A percentile compares a stretch with the other conserved stretches of the same genome.
Evolutionary conservation across 2,329 filamentous ascomycete genomes (phyloP).

Genomic region (Tolypocladium amazonense): DNA sequence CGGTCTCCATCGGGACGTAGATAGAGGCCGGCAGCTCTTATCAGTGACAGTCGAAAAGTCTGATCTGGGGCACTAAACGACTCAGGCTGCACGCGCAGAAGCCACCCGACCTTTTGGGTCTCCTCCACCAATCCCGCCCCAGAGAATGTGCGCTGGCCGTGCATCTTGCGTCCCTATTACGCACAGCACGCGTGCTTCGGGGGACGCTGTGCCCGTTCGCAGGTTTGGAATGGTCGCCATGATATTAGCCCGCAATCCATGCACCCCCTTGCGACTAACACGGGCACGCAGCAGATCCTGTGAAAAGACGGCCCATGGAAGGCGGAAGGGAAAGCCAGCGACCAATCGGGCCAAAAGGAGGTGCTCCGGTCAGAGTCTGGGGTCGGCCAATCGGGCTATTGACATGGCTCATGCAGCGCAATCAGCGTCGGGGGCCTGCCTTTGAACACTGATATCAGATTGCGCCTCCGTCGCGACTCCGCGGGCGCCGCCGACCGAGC

Average conservation of each 20-base stretch:
- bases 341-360: neutral
- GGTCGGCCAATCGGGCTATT: conserved; percentile 16
- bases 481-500: conserved; percentile 1
- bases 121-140: neutral
- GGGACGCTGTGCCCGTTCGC: neutral
- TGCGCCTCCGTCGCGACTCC: conserved; percentile 3
- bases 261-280: neutral
- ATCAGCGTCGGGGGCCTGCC: neutral
- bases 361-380: conserved; percentile 12
- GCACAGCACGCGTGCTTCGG: neutral
- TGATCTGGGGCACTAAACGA: neutral
- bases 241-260: too few relatives aligned
- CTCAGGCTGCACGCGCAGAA: neutral
- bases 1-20: neutral
- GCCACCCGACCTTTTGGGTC: neutral
- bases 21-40: neutral
- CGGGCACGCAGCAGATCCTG: neutral
- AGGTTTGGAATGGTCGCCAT: neutral
- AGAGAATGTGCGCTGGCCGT: neutral
- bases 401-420: neutral
- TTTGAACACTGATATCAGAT: neutral
- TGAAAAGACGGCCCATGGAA: neutral
- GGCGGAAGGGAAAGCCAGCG: neutral
- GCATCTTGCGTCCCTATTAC: neutral
- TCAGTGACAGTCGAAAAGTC: neutral